These are phyloP conservation scores for Fomes fomentarius DNA, from an alignment of 1,284 basidiomycete species.

Conservation along the genomic window DNA sequence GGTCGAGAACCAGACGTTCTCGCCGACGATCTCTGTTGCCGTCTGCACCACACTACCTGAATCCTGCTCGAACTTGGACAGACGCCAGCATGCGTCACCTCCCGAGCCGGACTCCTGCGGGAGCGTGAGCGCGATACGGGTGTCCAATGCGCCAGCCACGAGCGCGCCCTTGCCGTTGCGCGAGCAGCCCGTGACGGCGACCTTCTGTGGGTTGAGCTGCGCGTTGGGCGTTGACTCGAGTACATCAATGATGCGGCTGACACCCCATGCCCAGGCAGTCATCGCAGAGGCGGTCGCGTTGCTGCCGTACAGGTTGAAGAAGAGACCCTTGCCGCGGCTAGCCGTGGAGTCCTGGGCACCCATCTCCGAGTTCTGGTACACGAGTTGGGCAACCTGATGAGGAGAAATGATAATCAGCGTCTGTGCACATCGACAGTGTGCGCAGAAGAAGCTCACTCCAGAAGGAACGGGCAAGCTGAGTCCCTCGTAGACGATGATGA, in stretches of 20 bases:
- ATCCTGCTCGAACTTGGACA: slow-evolving; percentile 47
- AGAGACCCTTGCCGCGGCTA: slow-evolving; percentile 54
- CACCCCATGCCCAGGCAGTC: slow-evolving; percentile 61
- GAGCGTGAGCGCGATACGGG: slow-evolving; percentile 56
- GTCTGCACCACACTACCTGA: slow-evolving; percentile 45
- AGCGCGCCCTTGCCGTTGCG: slow-evolving; percentile 60
- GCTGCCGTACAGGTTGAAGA: slow-evolving; percentile 54
- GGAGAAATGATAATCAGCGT: slow-evolving; percentile 18
- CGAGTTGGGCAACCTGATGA: slow-evolving; percentile 45
- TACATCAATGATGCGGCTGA: slow-evolving; percentile 57
- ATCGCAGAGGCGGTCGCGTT: slow-evolving; percentile 49
- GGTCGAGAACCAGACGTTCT: slow-evolving; percentile 60
- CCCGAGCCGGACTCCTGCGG: slow-evolving; percentile 61
- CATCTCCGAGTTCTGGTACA: slow-evolving; percentile 53
- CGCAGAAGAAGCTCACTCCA: slow-evolving; percentile 33
- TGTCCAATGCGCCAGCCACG: slow-evolving; percentile 56
- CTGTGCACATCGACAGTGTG: not conserved
- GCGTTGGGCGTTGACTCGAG: slow-evolving; percentile 47
- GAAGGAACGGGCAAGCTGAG: slow-evolving; percentile 50
- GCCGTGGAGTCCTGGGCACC: slow-evolving; percentile 44
- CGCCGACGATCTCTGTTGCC: slow-evolving; percentile 52
- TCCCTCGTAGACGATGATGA: slow-evolving; percentile 54
- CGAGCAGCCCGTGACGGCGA: slow-evolving; percentile 60
- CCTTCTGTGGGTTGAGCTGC: slow-evolving; percentile 46
- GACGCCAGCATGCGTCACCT: slow-evolving; percentile 57